These are phyloP conservation scores for Nitzschia sp. DNA, from an alignment of 108 stramenopile genomes.

Conservation along the genomic window DNA sequence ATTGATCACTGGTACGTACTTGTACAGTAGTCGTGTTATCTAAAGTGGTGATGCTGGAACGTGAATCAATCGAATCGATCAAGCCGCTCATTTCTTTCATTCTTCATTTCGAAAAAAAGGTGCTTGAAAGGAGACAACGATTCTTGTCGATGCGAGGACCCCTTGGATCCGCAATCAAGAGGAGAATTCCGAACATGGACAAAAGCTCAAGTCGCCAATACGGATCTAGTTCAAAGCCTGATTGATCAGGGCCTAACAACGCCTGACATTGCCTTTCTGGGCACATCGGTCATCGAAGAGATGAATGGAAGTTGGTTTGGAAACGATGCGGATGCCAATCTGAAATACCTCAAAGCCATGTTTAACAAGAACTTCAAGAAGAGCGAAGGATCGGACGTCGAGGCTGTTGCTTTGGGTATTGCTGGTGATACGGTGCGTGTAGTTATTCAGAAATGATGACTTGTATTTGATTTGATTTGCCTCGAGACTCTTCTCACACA, in stretches of 20 bases:
- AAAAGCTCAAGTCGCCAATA: constrained; percentile 57
- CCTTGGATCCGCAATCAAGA: constrained; percentile 48
- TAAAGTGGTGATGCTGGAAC: too few relatives aligned
- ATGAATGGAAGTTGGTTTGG: constrained; percentile 86
- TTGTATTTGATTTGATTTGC: not conserved
- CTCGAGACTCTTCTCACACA: too few relatives aligned
- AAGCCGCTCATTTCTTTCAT: not conserved
- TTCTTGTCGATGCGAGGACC: constrained; percentile 77
- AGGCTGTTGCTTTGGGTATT: constrained; percentile 55
- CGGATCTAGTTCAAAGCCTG: constrained; percentile 5
- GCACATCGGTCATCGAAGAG: constrained; percentile 77
- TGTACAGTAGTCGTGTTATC: too few relatives aligned
- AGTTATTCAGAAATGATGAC: too few relatives aligned
- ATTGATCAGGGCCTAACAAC: constrained; percentile 8
- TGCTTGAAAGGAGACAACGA: constrained; percentile 58
- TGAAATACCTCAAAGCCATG: constrained; percentile 9
- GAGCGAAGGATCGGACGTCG: constrained; percentile 10
- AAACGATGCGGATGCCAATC: constrained; percentile 16
- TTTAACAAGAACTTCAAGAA: constrained; percentile 35
- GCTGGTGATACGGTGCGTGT: constrained; percentile 69
- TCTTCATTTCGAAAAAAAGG: not conserved
- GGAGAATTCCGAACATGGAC: constrained; percentile 60
- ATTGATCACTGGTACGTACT: constrained; percentile 79
- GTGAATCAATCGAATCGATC: too few relatives aligned
- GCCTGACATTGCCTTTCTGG: constrained; percentile 79